Percentiles rank a stretch among this genome's conserved stretches.
These are phyloP conservation scores for Xylariales sp. DNA, from an alignment of 2,329 filamentous ascomycete genomes.

Conservation along the genomic window DNA sequence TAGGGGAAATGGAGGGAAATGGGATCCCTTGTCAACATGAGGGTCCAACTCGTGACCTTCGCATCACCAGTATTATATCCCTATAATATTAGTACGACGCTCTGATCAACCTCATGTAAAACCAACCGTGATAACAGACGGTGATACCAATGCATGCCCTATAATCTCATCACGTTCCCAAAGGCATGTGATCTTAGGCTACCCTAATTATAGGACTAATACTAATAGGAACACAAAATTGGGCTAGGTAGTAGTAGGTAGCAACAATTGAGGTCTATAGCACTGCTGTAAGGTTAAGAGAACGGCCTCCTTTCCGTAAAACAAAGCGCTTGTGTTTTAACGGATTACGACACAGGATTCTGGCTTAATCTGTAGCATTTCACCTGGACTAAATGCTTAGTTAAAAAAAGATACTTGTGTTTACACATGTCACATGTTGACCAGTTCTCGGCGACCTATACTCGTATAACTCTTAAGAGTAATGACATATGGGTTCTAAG, in stretches of 20 bases:
- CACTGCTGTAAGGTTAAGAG: not conserved
- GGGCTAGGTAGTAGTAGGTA: too few species aligned
- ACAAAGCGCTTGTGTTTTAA: not conserved
- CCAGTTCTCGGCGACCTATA: too few species aligned
- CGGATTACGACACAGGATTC: not conserved
- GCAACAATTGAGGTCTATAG: not conserved
- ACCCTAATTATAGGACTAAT: not conserved
- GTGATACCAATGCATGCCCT: too few species aligned
- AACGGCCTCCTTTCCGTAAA: not conserved
- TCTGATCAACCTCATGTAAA: slow-evolving; percentile 23
- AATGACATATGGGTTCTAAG: not conserved
- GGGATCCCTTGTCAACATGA: slow-evolving; percentile 17
- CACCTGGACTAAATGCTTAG: not conserved
- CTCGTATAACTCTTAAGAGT: not conserved
- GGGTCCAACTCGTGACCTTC: slow-evolving; percentile 30
- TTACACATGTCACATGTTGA: not conserved
- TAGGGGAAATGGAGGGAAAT: too few species aligned
- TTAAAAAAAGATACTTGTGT: not conserved
- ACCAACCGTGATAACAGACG: too few species aligned
- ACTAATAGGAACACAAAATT: not conserved
- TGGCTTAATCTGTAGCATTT: not conserved
- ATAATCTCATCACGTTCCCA: too few species aligned
- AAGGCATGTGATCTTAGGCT: too few species aligned
- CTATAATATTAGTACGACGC: slow-evolving; percentile 34
- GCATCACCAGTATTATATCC: slow-evolving; percentile 21